phyloP scores from a whole-genome alignment of 345 rosid species.

The Linum usitatissimum region DNA sequence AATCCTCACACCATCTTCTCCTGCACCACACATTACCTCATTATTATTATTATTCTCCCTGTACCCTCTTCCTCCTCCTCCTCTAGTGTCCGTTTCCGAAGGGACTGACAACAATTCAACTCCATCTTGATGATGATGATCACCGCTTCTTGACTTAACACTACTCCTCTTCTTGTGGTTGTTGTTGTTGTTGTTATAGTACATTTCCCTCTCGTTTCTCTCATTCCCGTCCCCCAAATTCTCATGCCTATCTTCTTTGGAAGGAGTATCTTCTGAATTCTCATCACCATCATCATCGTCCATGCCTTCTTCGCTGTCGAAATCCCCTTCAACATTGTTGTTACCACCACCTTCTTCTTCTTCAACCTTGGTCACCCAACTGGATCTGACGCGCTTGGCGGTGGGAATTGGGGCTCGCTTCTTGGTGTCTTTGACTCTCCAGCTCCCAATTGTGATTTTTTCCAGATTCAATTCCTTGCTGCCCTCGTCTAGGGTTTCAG shows the following conservation, averaged over 20 bases:
- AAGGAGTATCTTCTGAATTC: conserved; percentile 57
- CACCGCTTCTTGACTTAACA: background rate
- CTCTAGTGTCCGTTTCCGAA: background rate
- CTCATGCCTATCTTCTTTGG: conserved; percentile 50
- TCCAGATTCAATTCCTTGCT: conserved; percentile 15
- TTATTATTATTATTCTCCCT: background rate
- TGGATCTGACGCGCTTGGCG: conserved; percentile 49
- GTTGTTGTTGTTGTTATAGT: background rate
- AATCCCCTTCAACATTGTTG: background rate
- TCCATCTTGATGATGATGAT: background rate
- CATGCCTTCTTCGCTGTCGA: conserved; percentile 6
- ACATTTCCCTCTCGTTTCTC: conserved; percentile 7
- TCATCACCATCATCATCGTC: conserved; percentile 30
- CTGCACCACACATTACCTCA: background rate
- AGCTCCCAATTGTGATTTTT: background rate
- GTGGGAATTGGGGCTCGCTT: conserved; percentile 11
- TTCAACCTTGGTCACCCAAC: conserved; percentile 48
- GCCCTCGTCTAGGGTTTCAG: conserved; percentile 50
- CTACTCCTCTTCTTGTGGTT: background rate
- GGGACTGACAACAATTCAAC: background rate
- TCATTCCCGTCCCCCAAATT: conserved; percentile 35
- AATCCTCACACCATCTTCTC: conserved; percentile 41
- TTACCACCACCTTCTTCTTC: conserved; percentile 21
- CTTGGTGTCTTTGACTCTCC: background rate
- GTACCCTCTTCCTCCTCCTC: background rate